Evolutionary conservation across 1,139 yeast genomes (phyloP), one percentile per base, ranked within the genome.

Genomic region (Hansenula sp.): DNA sequence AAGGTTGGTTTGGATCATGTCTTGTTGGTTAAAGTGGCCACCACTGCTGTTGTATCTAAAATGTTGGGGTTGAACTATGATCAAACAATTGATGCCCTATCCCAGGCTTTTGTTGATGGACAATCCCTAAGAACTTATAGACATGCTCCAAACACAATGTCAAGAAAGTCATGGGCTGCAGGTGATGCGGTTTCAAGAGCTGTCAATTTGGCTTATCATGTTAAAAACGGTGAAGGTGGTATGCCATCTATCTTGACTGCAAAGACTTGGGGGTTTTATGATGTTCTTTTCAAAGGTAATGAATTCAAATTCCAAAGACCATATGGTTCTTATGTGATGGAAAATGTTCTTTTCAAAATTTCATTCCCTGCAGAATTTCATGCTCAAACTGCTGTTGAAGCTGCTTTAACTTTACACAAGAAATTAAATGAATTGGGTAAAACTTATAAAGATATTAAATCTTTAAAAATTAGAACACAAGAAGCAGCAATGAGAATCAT

Each of bases 341-440:
- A 77, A 61, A 77, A 77, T 53, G 76, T 77, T 16, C 59, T 77
- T 43, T 78, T 78, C 64, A 78, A 77, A 64, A 77, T 78, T 49
- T 76, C 81, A 2, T 77, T 71, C 68, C 83, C 83, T n/a, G 84
- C 84, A 21, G 84, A 77, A 59, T 77, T 77, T 63, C 84, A 78
- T 57, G 81, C 83, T n/a, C 84, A 77, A 60, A 77, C 83, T 33
- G 83, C 83, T 13, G 82, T 72, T 28, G 84, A 77, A 57, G 79
- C 79, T 33, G 76, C 83, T 33, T 56, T 77, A 62, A 71, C 66
- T 19, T 65, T 74, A 17, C 67, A 73, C 55, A 50, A 58, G 41
- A 54, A 60, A 43, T 63, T 77, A 51, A 55, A 60, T 42, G 59
- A 56, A 10, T 49, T 63, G 45, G 79, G 79, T 18, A 68, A 70